These are phyloP conservation scores for Coniochaeta sp. DNA, from an alignment of 2,329 filamentous ascomycete species.

Conservation along the genomic window DNA sequence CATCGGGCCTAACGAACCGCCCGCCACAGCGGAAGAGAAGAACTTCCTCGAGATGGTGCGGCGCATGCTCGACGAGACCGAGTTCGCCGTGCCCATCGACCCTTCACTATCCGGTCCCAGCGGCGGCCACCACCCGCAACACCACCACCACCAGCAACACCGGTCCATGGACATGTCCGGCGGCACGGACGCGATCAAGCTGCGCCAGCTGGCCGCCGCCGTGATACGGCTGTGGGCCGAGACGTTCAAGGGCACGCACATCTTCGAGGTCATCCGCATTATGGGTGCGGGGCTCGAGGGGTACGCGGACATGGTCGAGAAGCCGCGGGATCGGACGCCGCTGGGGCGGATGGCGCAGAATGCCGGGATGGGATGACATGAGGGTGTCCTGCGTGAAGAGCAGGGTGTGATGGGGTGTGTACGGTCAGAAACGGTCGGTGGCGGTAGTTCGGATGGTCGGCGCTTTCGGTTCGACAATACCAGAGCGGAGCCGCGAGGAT, in stretches of 20 bases:
- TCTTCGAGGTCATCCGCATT: constrained; percentile 53
- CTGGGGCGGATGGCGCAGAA: constrained; percentile 24
- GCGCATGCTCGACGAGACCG: constrained; percentile 54
- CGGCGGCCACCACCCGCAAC: constrained; percentile 11
- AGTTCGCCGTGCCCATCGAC: constrained; percentile 54
- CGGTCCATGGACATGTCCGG: constrained; percentile 35
- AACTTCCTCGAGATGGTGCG: constrained; percentile 49
- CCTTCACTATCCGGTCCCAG: constrained; percentile 40
- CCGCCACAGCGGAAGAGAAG: constrained; percentile 44
- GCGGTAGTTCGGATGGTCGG: no score
- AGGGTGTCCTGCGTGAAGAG: background rate
- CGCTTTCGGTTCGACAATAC: background rate
- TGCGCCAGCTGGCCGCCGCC: constrained; percentile 49
- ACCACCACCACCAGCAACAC: constrained; percentile 19
- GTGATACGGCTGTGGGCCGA: constrained; percentile 56
- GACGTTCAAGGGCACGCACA: constrained; percentile 54
- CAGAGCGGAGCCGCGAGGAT: background rate
- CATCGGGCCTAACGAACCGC: constrained; percentile 41
- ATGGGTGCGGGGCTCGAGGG: constrained; percentile 51
- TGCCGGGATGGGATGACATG: constrained; percentile 4
- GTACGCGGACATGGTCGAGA: constrained; percentile 51
- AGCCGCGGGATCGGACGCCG: constrained; percentile 41
- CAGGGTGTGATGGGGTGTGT: background rate
- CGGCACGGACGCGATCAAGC: constrained; percentile 38
- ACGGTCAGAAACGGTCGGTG: no score